Evolutionary conservation across 352 stramenopile species (phyloP).

Genomic region (Globisporangium camurandrum): DNA sequence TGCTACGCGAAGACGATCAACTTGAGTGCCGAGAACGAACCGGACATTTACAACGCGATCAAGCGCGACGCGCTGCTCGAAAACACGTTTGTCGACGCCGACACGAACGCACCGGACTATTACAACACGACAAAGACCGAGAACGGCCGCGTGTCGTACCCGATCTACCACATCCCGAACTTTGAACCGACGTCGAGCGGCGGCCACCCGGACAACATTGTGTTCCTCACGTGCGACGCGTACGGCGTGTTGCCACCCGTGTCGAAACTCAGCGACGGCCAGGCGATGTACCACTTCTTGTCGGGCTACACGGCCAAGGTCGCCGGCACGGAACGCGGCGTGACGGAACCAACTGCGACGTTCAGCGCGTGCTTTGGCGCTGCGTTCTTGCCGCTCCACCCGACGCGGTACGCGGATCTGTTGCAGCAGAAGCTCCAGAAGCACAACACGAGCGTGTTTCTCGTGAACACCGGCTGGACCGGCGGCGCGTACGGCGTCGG

Average conservation of each 20-base stretch:
- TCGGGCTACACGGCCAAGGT: constrained; percentile 98
- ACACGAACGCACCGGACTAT: constrained; percentile 89
- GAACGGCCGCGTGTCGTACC: constrained; percentile 98
- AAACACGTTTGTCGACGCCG: constrained; percentile 88
- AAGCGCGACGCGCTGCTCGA: constrained; percentile 95
- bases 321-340: constrained; percentile 95
- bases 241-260: constrained; percentile 97
- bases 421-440: constrained; percentile 95
- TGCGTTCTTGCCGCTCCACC: constrained; percentile 96
- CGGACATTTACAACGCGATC: constrained; percentile 98
- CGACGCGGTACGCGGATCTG: constrained; percentile 95
- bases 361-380: constrained; percentile 97
- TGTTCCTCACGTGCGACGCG: constrained; percentile 98
- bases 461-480: constrained; percentile 98
- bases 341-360: constrained; percentile 93
- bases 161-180: constrained; percentile 98
- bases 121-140: constrained; percentile 95
- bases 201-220: constrained; percentile 94
- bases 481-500: constrained; percentile 94
- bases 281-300: constrained; percentile 99
- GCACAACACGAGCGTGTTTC: constrained; percentile 91
- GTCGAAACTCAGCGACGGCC: constrained; percentile 88
- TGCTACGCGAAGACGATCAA: constrained; percentile 99
- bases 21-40: constrained; percentile 92
- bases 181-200: constrained; percentile 85